Conservation (phyloP, 306 rosid genomes). For the Medicago arabica region DNA sequence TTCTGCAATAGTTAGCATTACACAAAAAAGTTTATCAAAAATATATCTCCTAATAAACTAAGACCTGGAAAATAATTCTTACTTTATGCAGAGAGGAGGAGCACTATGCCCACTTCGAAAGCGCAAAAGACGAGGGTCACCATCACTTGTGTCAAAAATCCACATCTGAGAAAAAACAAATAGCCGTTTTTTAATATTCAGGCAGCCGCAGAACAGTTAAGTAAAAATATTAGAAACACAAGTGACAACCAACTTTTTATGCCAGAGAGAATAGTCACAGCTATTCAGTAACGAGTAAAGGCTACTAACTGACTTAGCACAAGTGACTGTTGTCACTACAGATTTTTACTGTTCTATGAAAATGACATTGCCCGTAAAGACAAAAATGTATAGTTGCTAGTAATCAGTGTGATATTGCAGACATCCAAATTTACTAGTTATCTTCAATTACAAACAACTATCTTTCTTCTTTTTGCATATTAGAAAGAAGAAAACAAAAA, state of each 20-base stretch:
- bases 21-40: background rate
- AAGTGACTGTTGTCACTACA: background rate
- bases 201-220: background rate
- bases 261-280: background rate
- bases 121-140: slow-evolving; percentile 88
- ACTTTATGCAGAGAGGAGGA: slow-evolving; percentile 94
- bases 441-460: slow-evolving; percentile 24
- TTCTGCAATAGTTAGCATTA: slow-evolving; percentile 1
- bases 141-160: slow-evolving; percentile 93
- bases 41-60: slow-evolving; percentile 30
- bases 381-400: slow-evolving; percentile 2
- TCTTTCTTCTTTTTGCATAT: background rate
- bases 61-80: slow-evolving; percentile 43
- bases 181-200: slow-evolving; percentile 7
- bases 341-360: slow-evolving; percentile 20
- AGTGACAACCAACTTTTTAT: background rate
- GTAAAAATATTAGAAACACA: slow-evolving; percentile 20
- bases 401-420: slow-evolving; percentile 18
- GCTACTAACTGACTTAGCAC: background rate
- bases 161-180: slow-evolving; percentile 66
- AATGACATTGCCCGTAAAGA: background rate
- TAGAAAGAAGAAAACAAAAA: background rate
- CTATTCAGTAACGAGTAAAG: background rate
- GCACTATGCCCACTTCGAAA: slow-evolving; percentile 97
- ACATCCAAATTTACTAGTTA: slow-evolving; percentile 27